These are phyloP conservation scores for Pecoramyces ruminantium DNA, from an alignment of 192 early-diverging fungal genomes.

Conservation along the genomic window DNA sequence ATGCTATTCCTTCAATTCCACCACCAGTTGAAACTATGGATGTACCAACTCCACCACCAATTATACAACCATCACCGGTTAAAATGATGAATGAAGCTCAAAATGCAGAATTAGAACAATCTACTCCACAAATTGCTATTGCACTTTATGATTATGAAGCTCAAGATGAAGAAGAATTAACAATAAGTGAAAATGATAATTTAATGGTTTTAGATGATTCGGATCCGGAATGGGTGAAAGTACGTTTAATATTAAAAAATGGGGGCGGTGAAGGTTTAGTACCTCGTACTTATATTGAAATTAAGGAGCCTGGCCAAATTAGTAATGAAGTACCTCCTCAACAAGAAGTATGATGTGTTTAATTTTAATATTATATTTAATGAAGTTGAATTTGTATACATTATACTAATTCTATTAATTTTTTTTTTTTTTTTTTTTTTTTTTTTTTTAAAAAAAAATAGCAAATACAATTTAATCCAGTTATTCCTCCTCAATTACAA, in stretches of 20 bases:
- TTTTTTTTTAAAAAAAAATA: no score
- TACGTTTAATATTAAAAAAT: conserved; percentile 41
- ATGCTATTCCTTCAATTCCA: background rate
- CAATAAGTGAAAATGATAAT: conserved; percentile 70
- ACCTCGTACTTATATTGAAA: conserved; percentile 77
- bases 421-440: no score
- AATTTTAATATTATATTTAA: no score
- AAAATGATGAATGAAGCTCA: background rate
- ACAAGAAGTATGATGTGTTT: background rate
- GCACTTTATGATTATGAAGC: conserved; percentile 86
- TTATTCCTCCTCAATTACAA: background rate
- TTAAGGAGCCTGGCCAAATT: background rate
- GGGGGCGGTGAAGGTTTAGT: conserved; percentile 54
- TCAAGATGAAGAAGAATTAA: conserved; percentile 64
- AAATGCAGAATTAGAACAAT: background rate
- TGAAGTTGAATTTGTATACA: no score
- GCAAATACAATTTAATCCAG: background rate
- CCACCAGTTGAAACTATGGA: background rate
- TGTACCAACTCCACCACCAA: background rate
- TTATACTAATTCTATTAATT: no score
- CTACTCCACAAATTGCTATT: conserved; percentile 19
- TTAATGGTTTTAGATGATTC: conserved; percentile 70
- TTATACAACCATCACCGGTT: background rate
- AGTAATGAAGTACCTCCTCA: background rate
- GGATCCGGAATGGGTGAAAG: conserved; percentile 85